A percentile compares a stretch with the other conserved stretches of the same genome.
These are phyloP conservation scores for Candida albicans DNA, from an alignment of 1,139 yeast genomes.

Conservation along the genomic window DNA sequence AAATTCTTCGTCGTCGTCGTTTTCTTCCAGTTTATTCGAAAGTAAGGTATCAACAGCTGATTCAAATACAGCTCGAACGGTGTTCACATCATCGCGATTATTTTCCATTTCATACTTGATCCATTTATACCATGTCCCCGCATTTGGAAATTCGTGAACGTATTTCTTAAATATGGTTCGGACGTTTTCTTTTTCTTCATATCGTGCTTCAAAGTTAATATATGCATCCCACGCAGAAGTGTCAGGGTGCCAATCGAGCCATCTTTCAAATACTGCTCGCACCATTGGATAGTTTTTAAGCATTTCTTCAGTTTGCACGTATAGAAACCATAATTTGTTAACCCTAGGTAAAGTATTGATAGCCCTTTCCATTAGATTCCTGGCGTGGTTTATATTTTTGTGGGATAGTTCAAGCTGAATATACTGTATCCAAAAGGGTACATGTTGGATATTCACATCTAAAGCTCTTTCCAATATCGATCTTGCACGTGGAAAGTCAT, in stretches of 20 bases:
- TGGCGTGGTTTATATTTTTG: constrained; percentile 81
- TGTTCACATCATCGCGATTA: constrained; percentile 15
- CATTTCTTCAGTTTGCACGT: constrained; percentile 80
- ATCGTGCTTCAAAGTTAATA: constrained; percentile 68
- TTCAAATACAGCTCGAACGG: constrained; percentile 63
- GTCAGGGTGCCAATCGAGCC: constrained; percentile 78
- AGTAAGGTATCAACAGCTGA: constrained; percentile 59
- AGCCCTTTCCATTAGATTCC: constrained; percentile 81
- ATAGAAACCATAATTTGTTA: constrained; percentile 84
- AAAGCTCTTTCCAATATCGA: constrained; percentile 88
- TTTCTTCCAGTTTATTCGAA: constrained; percentile 16
- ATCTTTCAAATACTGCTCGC: constrained; percentile 67
- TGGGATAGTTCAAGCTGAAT: constrained; percentile 73
- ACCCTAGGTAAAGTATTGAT: constrained; percentile 72
- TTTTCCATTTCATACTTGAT: constrained; percentile 31
- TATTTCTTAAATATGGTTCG: constrained; percentile 59
- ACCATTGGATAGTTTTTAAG: constrained; percentile 64
- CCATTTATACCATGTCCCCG: constrained; percentile 63
- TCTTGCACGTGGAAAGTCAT: constrained; percentile 72
- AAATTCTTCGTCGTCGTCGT: too few species aligned
- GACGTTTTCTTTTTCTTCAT: constrained; percentile 58
- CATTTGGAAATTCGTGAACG: constrained; percentile 51
- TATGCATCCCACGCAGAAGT: constrained; percentile 74
- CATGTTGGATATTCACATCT: constrained; percentile 68
- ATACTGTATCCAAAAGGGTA: constrained; percentile 86